A percentile compares a stretch with the other conserved stretches of the same genome.
phyloP scores from a whole-genome alignment of 2,329 filamentous ascomycete genomes.

The Aspergillus neoniger region DNA sequence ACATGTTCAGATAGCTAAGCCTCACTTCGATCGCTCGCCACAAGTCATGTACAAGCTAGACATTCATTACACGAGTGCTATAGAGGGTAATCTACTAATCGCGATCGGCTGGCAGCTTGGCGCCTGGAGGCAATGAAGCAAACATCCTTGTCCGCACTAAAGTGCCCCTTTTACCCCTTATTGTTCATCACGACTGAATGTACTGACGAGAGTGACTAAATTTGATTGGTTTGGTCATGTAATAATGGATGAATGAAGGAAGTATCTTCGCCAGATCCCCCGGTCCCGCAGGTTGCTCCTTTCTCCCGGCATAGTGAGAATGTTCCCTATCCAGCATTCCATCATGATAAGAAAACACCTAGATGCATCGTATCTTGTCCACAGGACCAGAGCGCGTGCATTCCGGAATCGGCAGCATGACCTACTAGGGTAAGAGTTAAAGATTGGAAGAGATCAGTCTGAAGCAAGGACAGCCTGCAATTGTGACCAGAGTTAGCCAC shows the following conservation, averaged over 20 bases:
- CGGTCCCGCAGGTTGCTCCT: background rate
- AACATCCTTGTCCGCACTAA: slow-evolving; percentile 2
- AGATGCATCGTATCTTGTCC: background rate
- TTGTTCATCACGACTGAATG: background rate
- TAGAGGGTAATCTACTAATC: slow-evolving; percentile 14
- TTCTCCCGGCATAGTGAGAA: background rate
- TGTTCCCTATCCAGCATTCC: background rate
- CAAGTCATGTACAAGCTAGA: background rate
- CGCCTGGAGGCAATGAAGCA: background rate
- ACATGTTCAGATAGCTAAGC: background rate
- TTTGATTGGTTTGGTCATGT: background rate
- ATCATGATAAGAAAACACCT: background rate
- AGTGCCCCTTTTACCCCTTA: slow-evolving; percentile 18
- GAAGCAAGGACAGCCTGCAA: background rate
- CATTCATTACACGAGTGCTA: too few relatives aligned
- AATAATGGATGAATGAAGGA: background rate
- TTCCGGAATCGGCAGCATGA: background rate
- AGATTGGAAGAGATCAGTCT: background rate
- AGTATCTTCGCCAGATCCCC: background rate
- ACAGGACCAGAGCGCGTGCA: background rate
- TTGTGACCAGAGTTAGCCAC: background rate
- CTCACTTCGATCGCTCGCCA: background rate
- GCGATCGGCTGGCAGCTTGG: slow-evolving; percentile 9
- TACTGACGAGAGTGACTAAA: background rate
- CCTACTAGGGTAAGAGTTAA: background rate